phyloP scores from a whole-genome alignment of 768 basidiomycete species.

The Chalciporus piperatus region DNA sequence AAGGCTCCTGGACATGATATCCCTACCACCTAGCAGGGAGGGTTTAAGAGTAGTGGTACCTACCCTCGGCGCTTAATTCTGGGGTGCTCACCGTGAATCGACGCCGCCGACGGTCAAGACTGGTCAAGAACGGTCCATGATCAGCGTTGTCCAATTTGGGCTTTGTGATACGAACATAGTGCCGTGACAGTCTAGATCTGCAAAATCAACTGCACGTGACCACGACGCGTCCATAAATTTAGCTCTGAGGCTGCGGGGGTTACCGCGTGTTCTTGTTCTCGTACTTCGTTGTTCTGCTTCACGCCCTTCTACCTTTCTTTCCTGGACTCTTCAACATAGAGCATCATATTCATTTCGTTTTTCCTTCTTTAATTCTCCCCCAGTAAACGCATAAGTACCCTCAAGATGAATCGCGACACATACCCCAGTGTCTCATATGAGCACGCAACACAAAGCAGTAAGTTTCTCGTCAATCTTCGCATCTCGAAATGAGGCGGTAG shows the following conservation, averaged over 20 bases:
- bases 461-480: conserved; percentile 9
- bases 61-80: conserved; percentile 4
- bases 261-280: conserved; percentile 30
- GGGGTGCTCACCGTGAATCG: conserved; percentile 1
- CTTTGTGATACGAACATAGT: background rate
- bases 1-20: conserved; percentile 41
- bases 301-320: conserved; percentile 20
- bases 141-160: background rate
- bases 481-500: background rate
- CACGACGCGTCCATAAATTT: conserved; percentile 30
- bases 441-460: conserved; percentile 33
- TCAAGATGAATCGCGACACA: conserved; percentile 32
- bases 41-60: conserved; percentile 1
- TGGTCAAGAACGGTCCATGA: background rate
- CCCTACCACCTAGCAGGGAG: background rate
- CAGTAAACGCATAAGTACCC: conserved; percentile 1
- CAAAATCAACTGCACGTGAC: conserved; percentile 27
- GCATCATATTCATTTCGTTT: conserved; percentile 6
- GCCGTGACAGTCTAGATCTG: background rate
- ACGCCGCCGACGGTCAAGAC: background rate
- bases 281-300: conserved; percentile 22
- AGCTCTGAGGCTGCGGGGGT: conserved; percentile 7
- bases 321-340: conserved; percentile 7
- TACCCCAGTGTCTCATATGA: conserved; percentile 40
- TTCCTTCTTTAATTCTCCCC: conserved; percentile 14